Evolutionary conservation across 2,329 filamentous ascomycete genomes (phyloP).

Genomic region (Allantophomopsis lycopodina): DNA sequence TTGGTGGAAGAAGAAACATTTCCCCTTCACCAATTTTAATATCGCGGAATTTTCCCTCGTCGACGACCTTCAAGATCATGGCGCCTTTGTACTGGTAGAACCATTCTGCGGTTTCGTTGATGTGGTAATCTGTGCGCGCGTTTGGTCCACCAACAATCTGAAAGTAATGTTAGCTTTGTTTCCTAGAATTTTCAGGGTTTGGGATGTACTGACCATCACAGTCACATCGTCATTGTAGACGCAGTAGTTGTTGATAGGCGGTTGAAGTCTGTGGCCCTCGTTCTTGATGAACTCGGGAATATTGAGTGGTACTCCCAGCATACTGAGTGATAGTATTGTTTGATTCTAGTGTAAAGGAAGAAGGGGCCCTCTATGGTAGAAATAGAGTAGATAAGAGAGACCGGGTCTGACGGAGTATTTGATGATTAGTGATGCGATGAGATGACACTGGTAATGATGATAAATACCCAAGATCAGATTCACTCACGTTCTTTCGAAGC

Average conservation of each 20-base stretch:
- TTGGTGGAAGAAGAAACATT: slow-evolving; percentile 84
- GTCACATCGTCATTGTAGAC: slow-evolving; percentile 78
- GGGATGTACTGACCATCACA: slow-evolving; percentile 49
- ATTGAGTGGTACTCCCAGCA: no score
- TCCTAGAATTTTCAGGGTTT: background rate
- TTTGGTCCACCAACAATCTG: slow-evolving; percentile 92
- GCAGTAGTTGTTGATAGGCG: slow-evolving; percentile 95
- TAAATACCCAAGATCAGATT: no score
- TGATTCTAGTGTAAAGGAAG: no score
- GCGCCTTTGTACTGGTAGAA: slow-evolving; percentile 93
- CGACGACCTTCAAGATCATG: slow-evolving; percentile 89
- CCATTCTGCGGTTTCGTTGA: slow-evolving; percentile 92
- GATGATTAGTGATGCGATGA: no score
- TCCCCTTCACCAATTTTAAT: slow-evolving; percentile 85
- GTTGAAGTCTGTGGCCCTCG: slow-evolving; percentile 41
- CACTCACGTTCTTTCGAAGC: no score
- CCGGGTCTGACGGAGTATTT: no score
- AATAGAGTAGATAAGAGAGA: no score
- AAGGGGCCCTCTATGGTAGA: no score
- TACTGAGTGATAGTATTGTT: no score
- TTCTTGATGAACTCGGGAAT: no score
- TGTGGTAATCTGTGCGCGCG: slow-evolving; percentile 93
- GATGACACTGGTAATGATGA: no score
- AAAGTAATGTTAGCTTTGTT: background rate
- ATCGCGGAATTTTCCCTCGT: slow-evolving; percentile 60